A percentile compares a stretch with the other conserved stretches of the same genome.
phyloP scores from a whole-genome alignment of 2,329 filamentous ascomycete genomes.

The Amesomyces nigricolor region DNA sequence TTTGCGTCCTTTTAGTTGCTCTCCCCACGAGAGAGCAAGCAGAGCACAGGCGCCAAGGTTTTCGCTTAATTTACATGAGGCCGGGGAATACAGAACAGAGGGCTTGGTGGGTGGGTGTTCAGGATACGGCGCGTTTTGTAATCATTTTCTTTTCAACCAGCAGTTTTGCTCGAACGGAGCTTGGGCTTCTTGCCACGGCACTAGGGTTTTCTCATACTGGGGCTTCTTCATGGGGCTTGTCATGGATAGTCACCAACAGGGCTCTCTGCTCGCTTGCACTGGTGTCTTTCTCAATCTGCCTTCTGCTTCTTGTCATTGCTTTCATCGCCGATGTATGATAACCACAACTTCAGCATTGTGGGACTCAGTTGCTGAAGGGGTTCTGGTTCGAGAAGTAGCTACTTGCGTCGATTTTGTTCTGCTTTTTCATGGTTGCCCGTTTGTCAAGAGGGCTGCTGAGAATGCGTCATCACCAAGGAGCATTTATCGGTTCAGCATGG shows the following conservation, averaged over 20 bases:
- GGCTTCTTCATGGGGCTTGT: background rate
- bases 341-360: background rate
- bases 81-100: background rate
- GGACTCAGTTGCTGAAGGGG: background rate
- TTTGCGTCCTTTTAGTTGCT: background rate
- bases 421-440: background rate
- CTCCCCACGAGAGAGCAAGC: background rate
- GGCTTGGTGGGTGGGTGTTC: slow-evolving; percentile 14
- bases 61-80: slow-evolving; percentile 6
- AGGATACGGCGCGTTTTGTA: slow-evolving; percentile 18
- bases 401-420: background rate
- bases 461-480: too few species aligned
- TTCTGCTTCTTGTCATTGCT: background rate
- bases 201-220: background rate
- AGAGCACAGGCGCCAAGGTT: background rate
- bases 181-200: background rate
- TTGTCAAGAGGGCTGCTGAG: background rate
- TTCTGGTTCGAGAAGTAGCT: background rate
- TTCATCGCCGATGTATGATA: slow-evolving; percentile 7
- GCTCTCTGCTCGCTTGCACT: slow-evolving; percentile 1
- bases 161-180: background rate
- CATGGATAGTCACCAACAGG: background rate
- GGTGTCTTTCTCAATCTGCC: background rate
- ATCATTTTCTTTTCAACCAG: background rate
- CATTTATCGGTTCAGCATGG: background rate